Percentiles rank a stretch among this genome's conserved stretches.
phyloP scores from a whole-genome alignment of 2,329 filamentous ascomycete genomes.

The Fusarium clavum region DNA sequence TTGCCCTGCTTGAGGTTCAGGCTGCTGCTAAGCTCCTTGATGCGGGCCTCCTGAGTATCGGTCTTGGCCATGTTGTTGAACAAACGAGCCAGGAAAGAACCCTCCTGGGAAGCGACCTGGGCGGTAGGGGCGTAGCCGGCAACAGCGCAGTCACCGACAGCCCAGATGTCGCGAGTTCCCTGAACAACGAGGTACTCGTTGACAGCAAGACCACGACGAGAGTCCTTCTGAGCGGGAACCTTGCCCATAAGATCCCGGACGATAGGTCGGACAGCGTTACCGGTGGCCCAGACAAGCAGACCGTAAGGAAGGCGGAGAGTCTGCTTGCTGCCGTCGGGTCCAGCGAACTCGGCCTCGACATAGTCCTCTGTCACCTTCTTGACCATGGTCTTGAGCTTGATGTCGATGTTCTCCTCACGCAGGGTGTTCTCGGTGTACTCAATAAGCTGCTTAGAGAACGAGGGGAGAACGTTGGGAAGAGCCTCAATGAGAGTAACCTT shows the following conservation, averaged over 20 bases:
- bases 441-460: constrained; percentile 99
- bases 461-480: constrained; percentile 93
- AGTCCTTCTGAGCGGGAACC: constrained; percentile 95
- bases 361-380: constrained; percentile 94
- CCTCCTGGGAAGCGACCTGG: constrained; percentile 96
- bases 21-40: constrained; percentile 74
- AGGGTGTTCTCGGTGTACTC: constrained; percentile 99
- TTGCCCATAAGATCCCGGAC: constrained; percentile 91
- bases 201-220: constrained; percentile 91
- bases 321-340: constrained; percentile 86
- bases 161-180: constrained; percentile 97
- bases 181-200: constrained; percentile 99
- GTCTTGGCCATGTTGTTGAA: constrained; percentile 99
- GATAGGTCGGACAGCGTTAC: constrained; percentile 90
- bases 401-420: constrained; percentile 97
- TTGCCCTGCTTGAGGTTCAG: constrained; percentile 72
- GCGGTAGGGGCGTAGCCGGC: constrained; percentile 98
- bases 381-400: constrained; percentile 98
- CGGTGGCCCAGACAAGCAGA: constrained; percentile 97
- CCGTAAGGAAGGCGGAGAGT: constrained; percentile 89
- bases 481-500: constrained; percentile 98
- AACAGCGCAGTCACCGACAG: constrained; percentile 95
- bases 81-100: constrained; percentile 90
- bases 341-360: constrained; percentile 88
- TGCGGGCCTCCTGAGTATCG: constrained; percentile 80